Evolutionary conservation across 768 basidiomycete genomes (phyloP).

Genomic region (Suillus discolor): DNA sequence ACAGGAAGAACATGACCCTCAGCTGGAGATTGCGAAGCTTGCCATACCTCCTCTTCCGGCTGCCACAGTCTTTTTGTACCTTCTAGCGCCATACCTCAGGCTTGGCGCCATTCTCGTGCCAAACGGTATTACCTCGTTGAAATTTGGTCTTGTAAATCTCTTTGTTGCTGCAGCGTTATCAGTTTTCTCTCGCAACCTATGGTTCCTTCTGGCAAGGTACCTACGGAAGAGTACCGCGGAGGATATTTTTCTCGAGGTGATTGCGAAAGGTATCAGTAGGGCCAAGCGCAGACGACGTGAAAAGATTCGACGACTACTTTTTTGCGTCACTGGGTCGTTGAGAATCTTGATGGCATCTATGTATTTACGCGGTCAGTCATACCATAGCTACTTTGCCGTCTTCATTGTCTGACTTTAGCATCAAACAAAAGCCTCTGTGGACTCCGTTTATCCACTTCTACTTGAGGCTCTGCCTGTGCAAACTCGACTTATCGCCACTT

Average conservation of each 20-base stretch:
- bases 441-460: slow-evolving; percentile 52
- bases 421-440: slow-evolving; percentile 50
- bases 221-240: slow-evolving; percentile 64
- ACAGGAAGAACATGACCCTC: slow-evolving; percentile 23
- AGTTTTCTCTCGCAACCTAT: slow-evolving; percentile 65
- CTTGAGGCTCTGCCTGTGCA: slow-evolving; percentile 35
- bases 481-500: slow-evolving; percentile 43
- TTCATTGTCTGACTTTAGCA: slow-evolving; percentile 15
- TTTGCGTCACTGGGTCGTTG: slow-evolving; percentile 45
- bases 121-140: slow-evolving; percentile 49
- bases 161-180: slow-evolving; percentile 58
- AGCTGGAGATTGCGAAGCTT: slow-evolving; percentile 12
- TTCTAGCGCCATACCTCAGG: slow-evolving; percentile 68
- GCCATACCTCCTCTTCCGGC: slow-evolving; percentile 54
- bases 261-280: slow-evolving; percentile 49
- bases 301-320: slow-evolving; percentile 46
- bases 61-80: slow-evolving; percentile 64
- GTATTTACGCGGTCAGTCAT: slow-evolving; percentile 65
- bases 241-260: slow-evolving; percentile 63
- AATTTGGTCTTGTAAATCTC: slow-evolving; percentile 51
- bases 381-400: slow-evolving; percentile 2
- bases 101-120: slow-evolving; percentile 68
- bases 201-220: slow-evolving; percentile 79
- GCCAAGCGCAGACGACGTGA: slow-evolving; percentile 51
- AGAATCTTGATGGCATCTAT: slow-evolving; percentile 56